Evolutionary conservation across 495 filamentous ascomycete genomes (phyloP).

Genomic region (Friedmanniomyces endolithicus): DNA sequence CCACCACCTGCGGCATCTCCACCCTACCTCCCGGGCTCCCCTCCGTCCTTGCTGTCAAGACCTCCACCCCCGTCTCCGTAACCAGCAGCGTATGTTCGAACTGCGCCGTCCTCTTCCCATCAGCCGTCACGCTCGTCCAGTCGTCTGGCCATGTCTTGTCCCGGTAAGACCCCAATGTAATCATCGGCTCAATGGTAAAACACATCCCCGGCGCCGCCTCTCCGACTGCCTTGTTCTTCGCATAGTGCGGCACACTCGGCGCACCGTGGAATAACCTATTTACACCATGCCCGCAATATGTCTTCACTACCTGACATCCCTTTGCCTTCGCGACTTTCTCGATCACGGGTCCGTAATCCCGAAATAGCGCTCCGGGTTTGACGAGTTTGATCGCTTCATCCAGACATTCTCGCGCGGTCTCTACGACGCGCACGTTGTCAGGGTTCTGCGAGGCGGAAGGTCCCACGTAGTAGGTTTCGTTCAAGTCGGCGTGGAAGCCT

Average conservation of each 20-base stretch:
- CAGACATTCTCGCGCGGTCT: constrained; percentile 30
- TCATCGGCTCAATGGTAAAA: constrained; percentile 38
- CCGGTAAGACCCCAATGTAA: constrained; percentile 30
- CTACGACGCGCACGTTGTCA: constrained; percentile 32
- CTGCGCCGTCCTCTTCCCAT: constrained; percentile 31
- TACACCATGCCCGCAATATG: constrained; percentile 35
- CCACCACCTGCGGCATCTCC: constrained; percentile 42
- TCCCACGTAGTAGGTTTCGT: constrained; percentile 37
- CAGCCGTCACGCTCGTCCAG: constrained; percentile 35
- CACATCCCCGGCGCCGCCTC: constrained; percentile 33
- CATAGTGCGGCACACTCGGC: constrained; percentile 36
- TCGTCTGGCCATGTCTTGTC: constrained; percentile 38
- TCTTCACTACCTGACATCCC: constrained; percentile 31
- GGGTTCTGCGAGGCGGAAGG: constrained; percentile 27
- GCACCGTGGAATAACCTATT: constrained; percentile 34
- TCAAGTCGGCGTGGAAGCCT: constrained; percentile 35
- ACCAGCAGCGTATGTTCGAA: constrained; percentile 86
- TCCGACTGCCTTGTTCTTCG: constrained; percentile 36
- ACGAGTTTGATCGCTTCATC: constrained; percentile 33
- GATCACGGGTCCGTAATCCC: constrained; percentile 32
- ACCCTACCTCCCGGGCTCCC: constrained; percentile 79
- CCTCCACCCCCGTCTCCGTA: constrained; percentile 85
- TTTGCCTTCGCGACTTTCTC: constrained; percentile 31
- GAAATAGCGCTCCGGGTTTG: constrained; percentile 33
- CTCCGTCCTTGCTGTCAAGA: constrained; percentile 70